Conservation (phyloP, 2,329 filamentous ascomycete species). For the Aspergillus bombycis region DNA sequence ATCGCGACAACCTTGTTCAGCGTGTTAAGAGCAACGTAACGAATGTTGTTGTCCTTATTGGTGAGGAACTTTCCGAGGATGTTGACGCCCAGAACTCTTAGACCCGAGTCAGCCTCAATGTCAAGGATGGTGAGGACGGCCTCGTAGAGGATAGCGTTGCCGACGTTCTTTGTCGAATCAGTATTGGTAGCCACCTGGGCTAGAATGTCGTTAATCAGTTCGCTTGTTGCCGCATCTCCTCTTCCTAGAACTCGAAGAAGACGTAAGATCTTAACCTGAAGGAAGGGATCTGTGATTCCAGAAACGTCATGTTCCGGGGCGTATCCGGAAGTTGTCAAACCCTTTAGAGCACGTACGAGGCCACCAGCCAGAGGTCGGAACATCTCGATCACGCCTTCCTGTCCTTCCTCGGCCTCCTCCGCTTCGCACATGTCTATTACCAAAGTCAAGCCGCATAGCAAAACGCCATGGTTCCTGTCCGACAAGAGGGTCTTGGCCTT, state of each 20-base stretch:
- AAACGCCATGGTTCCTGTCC: conserved; percentile 92
- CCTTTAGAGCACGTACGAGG: conserved; percentile 88
- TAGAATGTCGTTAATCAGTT: conserved; percentile 97
- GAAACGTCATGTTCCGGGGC: conserved; percentile 98
- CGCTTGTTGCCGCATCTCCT: conserved; percentile 84
- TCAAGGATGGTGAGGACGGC: conserved; percentile 95
- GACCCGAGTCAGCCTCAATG: conserved; percentile 93
- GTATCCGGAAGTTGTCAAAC: conserved; percentile 91
- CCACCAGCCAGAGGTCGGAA: conserved; percentile 85
- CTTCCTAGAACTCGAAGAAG: conserved; percentile 83
- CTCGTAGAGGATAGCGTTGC: conserved; percentile 97
- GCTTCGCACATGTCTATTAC: conserved; percentile 92
- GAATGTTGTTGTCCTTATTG: conserved; percentile 99
- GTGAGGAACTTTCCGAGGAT: conserved; percentile 97
- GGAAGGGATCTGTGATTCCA: conserved; percentile 94
- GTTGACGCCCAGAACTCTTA: conserved; percentile 93
- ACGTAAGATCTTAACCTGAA: conserved; percentile 94
- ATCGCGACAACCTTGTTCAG: conserved; percentile 97
- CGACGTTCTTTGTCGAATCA: conserved; percentile 96
- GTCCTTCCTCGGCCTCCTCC: conserved; percentile 89
- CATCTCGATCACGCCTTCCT: conserved; percentile 85
- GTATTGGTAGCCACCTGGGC: conserved; percentile 98
- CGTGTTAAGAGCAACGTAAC: conserved; percentile 96
- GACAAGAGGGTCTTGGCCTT: conserved; percentile 86
- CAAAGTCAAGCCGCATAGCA: conserved; percentile 88